Percentiles rank a stretch among this genome's conserved stretches.
phyloP scores from a whole-genome alignment of 768 basidiomycete genomes.

The Lyophyllum semitale region DNA sequence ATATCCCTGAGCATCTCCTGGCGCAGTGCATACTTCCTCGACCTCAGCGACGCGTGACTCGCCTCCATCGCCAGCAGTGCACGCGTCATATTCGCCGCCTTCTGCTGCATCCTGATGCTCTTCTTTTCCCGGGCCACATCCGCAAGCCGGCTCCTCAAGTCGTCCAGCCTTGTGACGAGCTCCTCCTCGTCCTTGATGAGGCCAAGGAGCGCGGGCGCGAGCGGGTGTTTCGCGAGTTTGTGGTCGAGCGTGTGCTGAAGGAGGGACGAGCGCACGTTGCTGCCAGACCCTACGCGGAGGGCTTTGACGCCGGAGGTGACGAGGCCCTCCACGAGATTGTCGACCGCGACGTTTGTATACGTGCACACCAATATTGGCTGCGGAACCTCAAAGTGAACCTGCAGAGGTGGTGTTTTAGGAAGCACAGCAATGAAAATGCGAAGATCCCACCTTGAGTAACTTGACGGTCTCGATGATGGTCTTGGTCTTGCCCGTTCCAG shows the following conservation, averaged over 20 bases:
- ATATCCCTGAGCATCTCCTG: slow-evolving; percentile 68
- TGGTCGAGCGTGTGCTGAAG: slow-evolving; percentile 60
- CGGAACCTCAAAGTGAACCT: slow-evolving; percentile 80
- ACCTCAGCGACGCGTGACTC: slow-evolving; percentile 29
- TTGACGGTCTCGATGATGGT: slow-evolving; percentile 87
- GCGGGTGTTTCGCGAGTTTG: slow-evolving; percentile 62
- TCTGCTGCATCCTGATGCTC: slow-evolving; percentile 19
- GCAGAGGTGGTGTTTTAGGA: slow-evolving; percentile 6
- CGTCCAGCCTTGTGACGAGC: slow-evolving; percentile 22
- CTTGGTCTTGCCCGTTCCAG: slow-evolving; percentile 91
- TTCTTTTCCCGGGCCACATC: slow-evolving; percentile 20
- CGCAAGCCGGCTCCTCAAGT: slow-evolving; percentile 22
- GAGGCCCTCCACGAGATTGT: slow-evolving; percentile 84
- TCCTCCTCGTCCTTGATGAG: slow-evolving; percentile 40
- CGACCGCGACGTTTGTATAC: slow-evolving; percentile 91
- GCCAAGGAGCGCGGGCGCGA: slow-evolving; percentile 43
- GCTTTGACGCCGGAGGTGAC: slow-evolving; percentile 63
- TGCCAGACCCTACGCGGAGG: slow-evolving; percentile 71
- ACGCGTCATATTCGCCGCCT: slow-evolving; percentile 32
- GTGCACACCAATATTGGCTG: slow-evolving; percentile 90
- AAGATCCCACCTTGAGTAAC: slow-evolving; percentile 63
- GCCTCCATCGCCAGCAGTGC: slow-evolving; percentile 28
- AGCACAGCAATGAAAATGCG: not conserved
- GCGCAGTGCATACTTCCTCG: slow-evolving; percentile 54
- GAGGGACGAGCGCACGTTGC: slow-evolving; percentile 60